A percentile compares a stretch with the other conserved stretches of the same genome.
Evolutionary conservation across 225 moss, liverwort and hornwort species (phyloP).

Genomic region (Climacium dendroides): DNA sequence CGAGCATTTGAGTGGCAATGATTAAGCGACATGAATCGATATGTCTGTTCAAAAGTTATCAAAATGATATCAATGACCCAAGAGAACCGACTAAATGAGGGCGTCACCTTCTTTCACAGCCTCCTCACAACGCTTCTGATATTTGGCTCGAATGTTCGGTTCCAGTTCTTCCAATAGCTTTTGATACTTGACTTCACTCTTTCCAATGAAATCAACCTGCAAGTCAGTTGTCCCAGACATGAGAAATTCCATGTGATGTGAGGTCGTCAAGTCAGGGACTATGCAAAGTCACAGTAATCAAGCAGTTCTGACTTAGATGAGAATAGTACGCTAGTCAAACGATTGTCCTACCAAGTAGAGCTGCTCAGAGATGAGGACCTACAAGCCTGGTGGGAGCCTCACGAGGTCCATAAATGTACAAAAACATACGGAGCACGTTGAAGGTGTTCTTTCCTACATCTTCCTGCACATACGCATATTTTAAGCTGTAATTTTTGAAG

Average conservation of each 20-base stretch:
- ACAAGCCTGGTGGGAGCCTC: conserved; percentile 70
- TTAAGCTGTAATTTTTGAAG: not conserved
- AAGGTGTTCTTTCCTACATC: conserved; percentile 87
- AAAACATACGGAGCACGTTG: conserved; percentile 81
- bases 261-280: not conserved
- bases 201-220: conserved; percentile 69
- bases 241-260: not conserved
- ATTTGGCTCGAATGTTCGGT: conserved; percentile 32
- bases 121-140: conserved; percentile 66
- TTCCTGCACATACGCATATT: conserved; percentile 36
- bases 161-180: conserved; percentile 41
- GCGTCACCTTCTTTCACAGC: conserved; percentile 74
- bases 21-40: not conserved
- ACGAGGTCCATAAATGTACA: conserved; percentile 48
- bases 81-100: not conserved
- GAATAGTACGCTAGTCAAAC: not conserved
- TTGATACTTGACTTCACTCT: conserved; percentile 55
- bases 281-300: not conserved
- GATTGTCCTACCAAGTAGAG: not conserved
- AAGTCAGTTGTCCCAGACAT: not conserved
- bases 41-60: not conserved
- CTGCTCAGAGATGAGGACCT: conserved; percentile 8
- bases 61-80: not conserved
- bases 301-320: not conserved
- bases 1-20: not conserved